Evolutionary conservation across 345 rosid genomes (phyloP).

Genomic region (Bretschneidera sinensis): DNA sequence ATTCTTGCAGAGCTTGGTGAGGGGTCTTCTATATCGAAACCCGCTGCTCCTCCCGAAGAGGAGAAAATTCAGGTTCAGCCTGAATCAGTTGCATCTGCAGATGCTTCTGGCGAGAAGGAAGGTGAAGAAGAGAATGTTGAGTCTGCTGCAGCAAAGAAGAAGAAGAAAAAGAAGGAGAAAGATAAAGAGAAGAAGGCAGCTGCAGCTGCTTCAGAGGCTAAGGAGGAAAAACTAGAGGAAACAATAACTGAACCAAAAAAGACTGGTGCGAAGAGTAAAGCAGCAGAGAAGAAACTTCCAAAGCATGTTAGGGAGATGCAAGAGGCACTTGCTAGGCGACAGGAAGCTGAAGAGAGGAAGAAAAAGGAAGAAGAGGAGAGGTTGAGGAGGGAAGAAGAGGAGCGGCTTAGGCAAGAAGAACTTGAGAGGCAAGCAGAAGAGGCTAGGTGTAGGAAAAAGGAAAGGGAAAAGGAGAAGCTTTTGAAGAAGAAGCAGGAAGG

Average conservation of each 20-base stretch:
- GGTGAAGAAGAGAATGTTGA: constrained; percentile 65
- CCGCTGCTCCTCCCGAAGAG: constrained; percentile 39
- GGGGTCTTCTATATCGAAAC: constrained; percentile 33
- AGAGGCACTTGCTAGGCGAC: constrained; percentile 76
- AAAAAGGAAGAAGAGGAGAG: constrained; percentile 88
- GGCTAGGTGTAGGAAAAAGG: constrained; percentile 80
- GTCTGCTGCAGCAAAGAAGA: constrained; percentile 89
- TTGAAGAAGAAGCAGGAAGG: constrained; percentile 91
- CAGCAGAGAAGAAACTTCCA: constrained; percentile 79
- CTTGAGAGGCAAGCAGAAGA: constrained; percentile 91
- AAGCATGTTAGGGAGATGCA: constrained; percentile 97
- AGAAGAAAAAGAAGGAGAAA: constrained; percentile 76
- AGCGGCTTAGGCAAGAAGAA: constrained; percentile 71
- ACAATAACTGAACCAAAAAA: constrained; percentile 53
- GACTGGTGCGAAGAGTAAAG: constrained; percentile 70
- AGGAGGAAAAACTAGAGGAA: constrained; percentile 51
- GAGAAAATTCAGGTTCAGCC: constrained; percentile 47
- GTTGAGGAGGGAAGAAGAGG: constrained; percentile 90
- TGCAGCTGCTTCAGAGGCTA: constrained; percentile 30
- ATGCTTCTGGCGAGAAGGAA: constrained; percentile 54
- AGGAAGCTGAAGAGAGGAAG: constrained; percentile 76
- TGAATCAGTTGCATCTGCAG: constrained; percentile 34
- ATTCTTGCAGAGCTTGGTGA: constrained; percentile 89
- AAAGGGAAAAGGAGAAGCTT: constrained; percentile 83
- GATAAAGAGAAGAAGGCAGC: constrained; percentile 56